A percentile compares a stretch with the other conserved stretches of the same genome.
Conservation (phyloP, 2,329 filamentous ascomycete genomes). For the Ophiosphaerella herpotricha region DNA sequence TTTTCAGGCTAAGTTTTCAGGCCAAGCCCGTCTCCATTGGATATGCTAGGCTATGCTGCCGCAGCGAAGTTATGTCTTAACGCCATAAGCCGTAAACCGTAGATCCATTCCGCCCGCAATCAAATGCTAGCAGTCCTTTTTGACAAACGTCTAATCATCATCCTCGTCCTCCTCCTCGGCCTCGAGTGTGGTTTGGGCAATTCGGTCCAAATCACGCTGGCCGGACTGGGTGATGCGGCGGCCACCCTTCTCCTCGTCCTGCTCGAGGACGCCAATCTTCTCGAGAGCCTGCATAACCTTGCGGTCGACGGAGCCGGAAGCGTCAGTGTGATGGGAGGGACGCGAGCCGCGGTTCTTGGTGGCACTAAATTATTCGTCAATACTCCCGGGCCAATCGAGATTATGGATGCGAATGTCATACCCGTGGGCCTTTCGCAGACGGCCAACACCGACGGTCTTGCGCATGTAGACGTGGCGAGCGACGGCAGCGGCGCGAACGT, state of each 20-base stretch:
- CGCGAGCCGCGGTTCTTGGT: constrained; percentile 96
- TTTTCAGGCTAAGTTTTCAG: constrained; percentile 41
- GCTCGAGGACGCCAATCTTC: constrained; percentile 98
- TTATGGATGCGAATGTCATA: constrained; percentile 13
- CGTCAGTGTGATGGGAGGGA: constrained; percentile 93
- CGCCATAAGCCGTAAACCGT: constrained; percentile 45
- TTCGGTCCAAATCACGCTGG: constrained; percentile 96
- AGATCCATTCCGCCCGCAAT: constrained; percentile 34
- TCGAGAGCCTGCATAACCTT: constrained; percentile 96
- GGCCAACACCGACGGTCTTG: constrained; percentile 98
- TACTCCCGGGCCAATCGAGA: background rate
- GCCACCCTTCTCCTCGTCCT: constrained; percentile 97
- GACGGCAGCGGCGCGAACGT: constrained; percentile 87
- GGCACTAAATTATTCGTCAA: constrained; percentile 40
- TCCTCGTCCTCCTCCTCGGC: constrained; percentile 56
- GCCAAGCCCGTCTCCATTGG: constrained; percentile 41
- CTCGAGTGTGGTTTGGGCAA: constrained; percentile 58
- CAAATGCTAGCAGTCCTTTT: constrained; percentile 32
- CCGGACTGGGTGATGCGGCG: constrained; percentile 97
- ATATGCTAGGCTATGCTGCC: constrained; percentile 40
- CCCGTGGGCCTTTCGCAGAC: constrained; percentile 92
- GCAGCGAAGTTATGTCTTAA: constrained; percentile 38
- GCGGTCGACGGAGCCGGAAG: constrained; percentile 93
- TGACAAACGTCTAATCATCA: constrained; percentile 41
- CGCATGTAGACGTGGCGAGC: constrained; percentile 98